Percentiles rank a stretch among this genome's conserved stretches.
These are phyloP conservation scores for Gracilariopsis chorda DNA, from an alignment of 23 red algal genomes.

Conservation along the genomic window DNA sequence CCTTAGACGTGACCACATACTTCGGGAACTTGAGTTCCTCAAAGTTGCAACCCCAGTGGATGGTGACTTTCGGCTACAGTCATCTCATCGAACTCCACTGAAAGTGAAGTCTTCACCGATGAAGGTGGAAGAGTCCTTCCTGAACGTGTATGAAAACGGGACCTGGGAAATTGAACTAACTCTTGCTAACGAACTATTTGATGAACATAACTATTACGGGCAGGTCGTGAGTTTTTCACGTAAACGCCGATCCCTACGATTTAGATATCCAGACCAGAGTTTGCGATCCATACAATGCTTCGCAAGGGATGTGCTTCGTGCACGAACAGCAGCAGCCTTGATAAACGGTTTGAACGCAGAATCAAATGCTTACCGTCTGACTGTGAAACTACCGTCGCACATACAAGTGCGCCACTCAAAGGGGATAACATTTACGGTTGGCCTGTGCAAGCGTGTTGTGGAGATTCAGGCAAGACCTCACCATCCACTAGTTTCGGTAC, in stretches of 20 bases:
- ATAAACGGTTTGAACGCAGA: background rate
- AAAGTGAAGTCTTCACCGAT: conserved; percentile 35
- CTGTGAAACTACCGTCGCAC: background rate
- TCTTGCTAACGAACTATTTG: conserved; percentile 60
- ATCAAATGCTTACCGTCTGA: background rate
- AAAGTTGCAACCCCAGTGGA: background rate
- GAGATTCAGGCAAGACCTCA: background rate
- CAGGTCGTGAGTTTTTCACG: conserved; percentile 7
- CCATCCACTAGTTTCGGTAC: background rate
- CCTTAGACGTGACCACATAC: conserved; percentile 31
- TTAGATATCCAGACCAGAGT: conserved; percentile 22
- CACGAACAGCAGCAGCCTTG: conserved; percentile 40
- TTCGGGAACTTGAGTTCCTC: conserved; percentile 8
- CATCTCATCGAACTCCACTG: conserved; percentile 27
- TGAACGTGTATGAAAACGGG: conserved; percentile 36
- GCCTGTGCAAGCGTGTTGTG: background rate
- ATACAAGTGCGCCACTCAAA: conserved; percentile 23
- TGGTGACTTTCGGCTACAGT: conserved; percentile 12
- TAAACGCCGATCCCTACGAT: background rate
- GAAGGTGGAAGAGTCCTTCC: conserved; percentile 2
- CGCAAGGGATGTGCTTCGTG: background rate
- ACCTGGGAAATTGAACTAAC: conserved; percentile 57
- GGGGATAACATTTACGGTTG: background rate
- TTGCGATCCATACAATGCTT: background rate
- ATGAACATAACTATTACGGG: conserved; percentile 15